Base-by-base conservation (phyloP, 495 filamentous ascomycete genomes). In the Collariella sp. region DNA sequence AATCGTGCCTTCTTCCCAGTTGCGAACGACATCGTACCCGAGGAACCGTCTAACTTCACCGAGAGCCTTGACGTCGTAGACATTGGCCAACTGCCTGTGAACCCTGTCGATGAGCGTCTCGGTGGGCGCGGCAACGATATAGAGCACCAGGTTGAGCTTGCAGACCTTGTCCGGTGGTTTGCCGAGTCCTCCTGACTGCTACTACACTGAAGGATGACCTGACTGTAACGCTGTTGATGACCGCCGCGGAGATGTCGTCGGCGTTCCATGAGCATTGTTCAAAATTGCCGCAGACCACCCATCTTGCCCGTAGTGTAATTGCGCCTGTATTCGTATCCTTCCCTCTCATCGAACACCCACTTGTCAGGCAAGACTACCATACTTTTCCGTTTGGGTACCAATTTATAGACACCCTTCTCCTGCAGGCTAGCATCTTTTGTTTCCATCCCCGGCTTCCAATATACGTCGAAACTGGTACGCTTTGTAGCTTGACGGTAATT, bases 401-500 rank as follows among this genome's bases (percentile, higher is more conserved):
- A 13, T 6, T 38, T 31, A 5, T 41, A 48, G 52, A 55, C 44
- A 4, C 7, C 15, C 6, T 34, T 23, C 0, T 41, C 24, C 0
- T 11, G 5, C 0, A 55, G 13, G 1, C 35, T 35, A 0, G 12
- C 0, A 3, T 33, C 23, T 13, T 55, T 12, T 11, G 33, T 40
- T 7, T 24, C 7, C 12, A 55, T 55, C 1, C 34, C 24, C 1
- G 18, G 43, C 3, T 48, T 35, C 52, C 9, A 55, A 26, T 55
- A 55, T 0, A 15, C 12, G 0, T 47, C 7, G 18, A 22, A 48
- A 9, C 48, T 48, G 0, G 4, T 5, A 11, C 24, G 29, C 13
- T 34, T 29, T 1, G 6, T 33, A 0, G 26, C 56, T 10, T 38
- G 11, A 11, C 39, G 46, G n/a, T 73, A 82, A 56, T 55, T 55